Conservation (phyloP, 495 filamentous ascomycete genomes). For the Rhypophila decipiens region DNA sequence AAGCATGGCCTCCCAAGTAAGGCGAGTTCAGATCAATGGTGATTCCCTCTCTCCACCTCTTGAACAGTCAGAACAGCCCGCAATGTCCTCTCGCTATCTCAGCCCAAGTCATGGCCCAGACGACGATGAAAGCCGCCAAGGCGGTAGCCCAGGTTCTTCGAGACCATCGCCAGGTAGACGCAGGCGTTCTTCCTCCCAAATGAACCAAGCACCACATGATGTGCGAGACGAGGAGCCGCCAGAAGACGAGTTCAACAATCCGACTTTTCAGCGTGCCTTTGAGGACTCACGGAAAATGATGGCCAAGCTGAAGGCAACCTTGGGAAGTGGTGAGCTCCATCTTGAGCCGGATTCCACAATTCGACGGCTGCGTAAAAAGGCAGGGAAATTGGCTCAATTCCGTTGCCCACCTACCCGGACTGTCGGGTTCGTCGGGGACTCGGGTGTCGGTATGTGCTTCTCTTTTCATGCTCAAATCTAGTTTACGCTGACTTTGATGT, state of each 20-base stretch:
- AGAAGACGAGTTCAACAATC: slow-evolving; percentile 25
- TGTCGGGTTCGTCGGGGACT: slow-evolving; percentile 37
- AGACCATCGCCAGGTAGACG: background rate
- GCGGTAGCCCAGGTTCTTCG: background rate
- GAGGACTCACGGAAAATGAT: slow-evolving; percentile 20
- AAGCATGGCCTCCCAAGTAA: background rate
- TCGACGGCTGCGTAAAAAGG: slow-evolving; percentile 19
- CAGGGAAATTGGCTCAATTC: slow-evolving; percentile 22
- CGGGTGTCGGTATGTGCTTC: slow-evolving; percentile 24
- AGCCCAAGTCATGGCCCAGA: background rate
- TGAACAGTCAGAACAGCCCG: background rate
- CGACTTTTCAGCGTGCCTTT: slow-evolving; percentile 27
- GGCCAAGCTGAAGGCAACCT: slow-evolving; percentile 17
- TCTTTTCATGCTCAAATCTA: too few relatives aligned
- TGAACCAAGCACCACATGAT: slow-evolving; percentile 10
- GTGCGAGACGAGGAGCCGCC: slow-evolving; percentile 30
- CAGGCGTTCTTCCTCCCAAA: slow-evolving; percentile 9
- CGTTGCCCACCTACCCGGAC: slow-evolving; percentile 27
- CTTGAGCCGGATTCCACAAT: slow-evolving; percentile 30
- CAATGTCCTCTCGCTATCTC: background rate
- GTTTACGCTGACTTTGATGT: background rate
- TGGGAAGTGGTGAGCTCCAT: slow-evolving; percentile 24
- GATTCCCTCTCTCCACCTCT: background rate
- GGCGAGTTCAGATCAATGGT: background rate
- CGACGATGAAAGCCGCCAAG: background rate